Evolutionary conservation across 1,139 yeast species (phyloP).

Genomic region (Candida smagusa): DNA sequence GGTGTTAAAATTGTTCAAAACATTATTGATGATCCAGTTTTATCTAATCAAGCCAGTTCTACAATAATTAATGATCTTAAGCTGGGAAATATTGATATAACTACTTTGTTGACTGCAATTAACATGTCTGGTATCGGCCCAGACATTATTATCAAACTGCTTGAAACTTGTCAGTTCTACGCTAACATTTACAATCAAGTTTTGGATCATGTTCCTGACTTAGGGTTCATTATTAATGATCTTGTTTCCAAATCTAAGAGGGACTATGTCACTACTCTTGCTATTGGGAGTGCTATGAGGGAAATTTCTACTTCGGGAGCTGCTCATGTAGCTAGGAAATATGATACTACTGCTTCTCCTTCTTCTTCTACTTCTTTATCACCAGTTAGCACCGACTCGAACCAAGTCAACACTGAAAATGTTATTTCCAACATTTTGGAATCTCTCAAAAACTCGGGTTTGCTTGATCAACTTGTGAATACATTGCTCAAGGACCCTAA

Average conservation of each 20-base stretch:
- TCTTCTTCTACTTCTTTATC: neutral
- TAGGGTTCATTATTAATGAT: constrained; percentile 25
- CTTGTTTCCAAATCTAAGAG: no score
- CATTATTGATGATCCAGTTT: constrained; percentile 31
- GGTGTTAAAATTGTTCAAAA: constrained; percentile 37
- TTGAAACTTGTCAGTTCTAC: constrained; percentile 41
- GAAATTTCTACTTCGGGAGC: no score
- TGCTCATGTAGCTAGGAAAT: no score
- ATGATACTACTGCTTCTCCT: no score
- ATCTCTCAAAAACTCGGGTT: constrained; percentile 45
- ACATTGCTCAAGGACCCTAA: constrained; percentile 38
- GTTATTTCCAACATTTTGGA: constrained; percentile 40
- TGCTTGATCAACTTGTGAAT: constrained; percentile 40
- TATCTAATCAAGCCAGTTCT: constrained; percentile 27
- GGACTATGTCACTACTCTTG: no score
- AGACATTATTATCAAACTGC: constrained; percentile 34
- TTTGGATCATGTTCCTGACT: constrained; percentile 26
- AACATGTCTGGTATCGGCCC: constrained; percentile 45
- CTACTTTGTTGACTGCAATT: constrained; percentile 40
- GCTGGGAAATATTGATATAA: constrained; percentile 32
- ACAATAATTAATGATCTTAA: constrained; percentile 31
- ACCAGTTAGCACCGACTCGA: constrained; percentile 3
- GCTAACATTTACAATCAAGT: constrained; percentile 40
- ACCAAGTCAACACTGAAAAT: neutral
- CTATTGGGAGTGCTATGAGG: no score